Evolutionary conservation across 2,329 filamentous ascomycete genomes (phyloP).

Genomic region (Plenodomus lindquistii): DNA sequence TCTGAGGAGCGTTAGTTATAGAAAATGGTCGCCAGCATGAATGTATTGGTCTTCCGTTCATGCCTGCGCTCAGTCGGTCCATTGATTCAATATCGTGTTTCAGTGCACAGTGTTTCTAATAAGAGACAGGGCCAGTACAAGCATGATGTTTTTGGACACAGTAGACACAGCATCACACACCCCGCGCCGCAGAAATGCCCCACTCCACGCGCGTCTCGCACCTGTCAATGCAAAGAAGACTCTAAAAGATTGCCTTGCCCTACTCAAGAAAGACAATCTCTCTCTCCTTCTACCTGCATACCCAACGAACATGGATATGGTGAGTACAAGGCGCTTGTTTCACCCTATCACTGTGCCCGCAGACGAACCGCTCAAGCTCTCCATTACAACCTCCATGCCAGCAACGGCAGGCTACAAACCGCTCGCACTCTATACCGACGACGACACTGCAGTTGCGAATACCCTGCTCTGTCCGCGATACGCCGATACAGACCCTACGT

Average conservation of each 20-base stretch:
- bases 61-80: conserved; percentile 9
- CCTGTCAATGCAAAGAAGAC: conserved; percentile 17
- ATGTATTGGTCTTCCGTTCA: conserved; percentile 26
- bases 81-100: conserved; percentile 25
- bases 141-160: background rate
- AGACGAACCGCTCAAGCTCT: conserved; percentile 27
- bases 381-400: conserved; percentile 16
- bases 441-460: conserved; percentile 22
- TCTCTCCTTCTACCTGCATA: too few relatives aligned
- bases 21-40: conserved; percentile 35
- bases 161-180: conserved; percentile 11
- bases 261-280: conserved; percentile 2
- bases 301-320: conserved; percentile 27
- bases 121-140: conserved; percentile 24
- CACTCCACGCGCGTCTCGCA: conserved; percentile 31
- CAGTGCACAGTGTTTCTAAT: conserved; percentile 20
- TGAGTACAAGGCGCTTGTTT: conserved; percentile 26
- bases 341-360: conserved; percentile 17
- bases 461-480: conserved; percentile 38
- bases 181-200: conserved; percentile 20
- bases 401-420: conserved; percentile 26
- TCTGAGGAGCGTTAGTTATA: conserved; percentile 42
- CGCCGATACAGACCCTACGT: conserved; percentile 34
- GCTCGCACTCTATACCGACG: conserved; percentile 34
- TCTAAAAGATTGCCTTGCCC: conserved; percentile 16